Conservation (phyloP, 2,329 filamentous ascomycete species). For the Monosporascus ibericus region DNA sequence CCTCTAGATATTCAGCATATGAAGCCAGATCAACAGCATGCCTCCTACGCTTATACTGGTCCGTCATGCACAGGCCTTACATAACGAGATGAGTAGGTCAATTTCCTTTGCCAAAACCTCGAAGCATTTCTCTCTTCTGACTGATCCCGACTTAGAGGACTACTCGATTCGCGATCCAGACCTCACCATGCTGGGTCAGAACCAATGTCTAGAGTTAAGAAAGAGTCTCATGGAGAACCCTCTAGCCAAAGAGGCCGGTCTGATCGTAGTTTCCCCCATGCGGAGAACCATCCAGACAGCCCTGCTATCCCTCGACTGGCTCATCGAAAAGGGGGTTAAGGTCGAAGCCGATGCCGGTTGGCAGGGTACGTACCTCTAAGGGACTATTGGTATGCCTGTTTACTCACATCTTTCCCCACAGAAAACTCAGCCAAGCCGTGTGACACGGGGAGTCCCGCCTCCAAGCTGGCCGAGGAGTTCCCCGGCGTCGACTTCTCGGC, state of each 20-base stretch:
- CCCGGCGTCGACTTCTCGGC: slow-evolving; percentile 49
- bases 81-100: slow-evolving; percentile 47
- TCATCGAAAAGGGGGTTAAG: slow-evolving; percentile 47
- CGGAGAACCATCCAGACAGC: slow-evolving; percentile 60
- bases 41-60: slow-evolving; percentile 67
- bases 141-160: slow-evolving; percentile 31
- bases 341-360: slow-evolving; percentile 55
- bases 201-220: slow-evolving; percentile 41
- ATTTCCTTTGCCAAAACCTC: neutral
- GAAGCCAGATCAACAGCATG: slow-evolving; percentile 41
- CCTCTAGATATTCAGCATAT: neutral
- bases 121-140: slow-evolving; percentile 12
- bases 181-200: slow-evolving; percentile 41
- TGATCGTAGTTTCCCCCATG: slow-evolving; percentile 61
- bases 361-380: slow-evolving; percentile 45
- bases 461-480: slow-evolving; percentile 40
- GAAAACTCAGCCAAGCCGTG: slow-evolving; percentile 53
- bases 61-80: slow-evolving; percentile 74
- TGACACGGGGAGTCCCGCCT: slow-evolving; percentile 50
- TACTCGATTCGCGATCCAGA: slow-evolving; percentile 44
- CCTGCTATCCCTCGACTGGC: slow-evolving; percentile 49
- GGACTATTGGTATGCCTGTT: neutral
- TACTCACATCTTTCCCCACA: slow-evolving; percentile 28
- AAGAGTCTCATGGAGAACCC: slow-evolving; percentile 33
- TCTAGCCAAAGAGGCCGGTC: slow-evolving; percentile 37